phyloP scores from a whole-genome alignment of 208 protist species.

The Acanthamoeba lenticulata region DNA sequence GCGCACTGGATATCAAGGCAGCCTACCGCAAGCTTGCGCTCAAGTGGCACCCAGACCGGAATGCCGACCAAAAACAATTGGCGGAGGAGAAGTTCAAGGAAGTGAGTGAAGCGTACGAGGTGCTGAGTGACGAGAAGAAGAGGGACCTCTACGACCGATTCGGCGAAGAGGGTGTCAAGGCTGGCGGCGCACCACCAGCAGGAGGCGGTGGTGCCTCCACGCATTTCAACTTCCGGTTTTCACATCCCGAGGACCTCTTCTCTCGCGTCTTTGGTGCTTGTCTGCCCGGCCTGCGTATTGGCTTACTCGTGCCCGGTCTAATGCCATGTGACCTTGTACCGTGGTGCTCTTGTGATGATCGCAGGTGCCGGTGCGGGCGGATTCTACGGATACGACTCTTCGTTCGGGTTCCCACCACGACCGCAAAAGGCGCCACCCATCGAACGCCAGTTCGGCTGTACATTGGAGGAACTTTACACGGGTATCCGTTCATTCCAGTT shows the following conservation, averaged over 20 bases:
- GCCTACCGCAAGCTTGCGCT: constrained; percentile 76
- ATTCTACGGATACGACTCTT: neutral
- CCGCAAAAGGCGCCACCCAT: neutral
- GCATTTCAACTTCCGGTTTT: constrained; percentile 38
- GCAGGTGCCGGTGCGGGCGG: neutral
- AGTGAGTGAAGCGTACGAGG: constrained; percentile 78
- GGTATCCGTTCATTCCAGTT: neutral
- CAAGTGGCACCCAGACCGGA: constrained; percentile 79
- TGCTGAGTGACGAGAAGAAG: constrained; percentile 71
- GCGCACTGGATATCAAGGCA: constrained; percentile 74
- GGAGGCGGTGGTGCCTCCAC: neutral
- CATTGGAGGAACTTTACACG: neutral
- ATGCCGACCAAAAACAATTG: constrained; percentile 75
- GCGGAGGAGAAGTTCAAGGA: constrained; percentile 82
- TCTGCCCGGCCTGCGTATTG: neutral
- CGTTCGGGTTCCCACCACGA: neutral
- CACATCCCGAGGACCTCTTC: constrained; percentile 38
- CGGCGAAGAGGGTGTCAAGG: constrained; percentile 72
- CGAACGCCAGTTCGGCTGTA: constrained; percentile 2
- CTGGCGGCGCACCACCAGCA: neutral
- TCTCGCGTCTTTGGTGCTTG: constrained; percentile 32
- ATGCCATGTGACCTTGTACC: neutral
- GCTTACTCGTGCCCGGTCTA: neutral
- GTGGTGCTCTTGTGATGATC: neutral
- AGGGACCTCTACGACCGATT: constrained; percentile 72